A percentile compares a stretch with the other conserved stretches of the same genome.
Conservation (phyloP, 2,329 filamentous ascomycete genomes). For the Ilyonectria destructans region DNA sequence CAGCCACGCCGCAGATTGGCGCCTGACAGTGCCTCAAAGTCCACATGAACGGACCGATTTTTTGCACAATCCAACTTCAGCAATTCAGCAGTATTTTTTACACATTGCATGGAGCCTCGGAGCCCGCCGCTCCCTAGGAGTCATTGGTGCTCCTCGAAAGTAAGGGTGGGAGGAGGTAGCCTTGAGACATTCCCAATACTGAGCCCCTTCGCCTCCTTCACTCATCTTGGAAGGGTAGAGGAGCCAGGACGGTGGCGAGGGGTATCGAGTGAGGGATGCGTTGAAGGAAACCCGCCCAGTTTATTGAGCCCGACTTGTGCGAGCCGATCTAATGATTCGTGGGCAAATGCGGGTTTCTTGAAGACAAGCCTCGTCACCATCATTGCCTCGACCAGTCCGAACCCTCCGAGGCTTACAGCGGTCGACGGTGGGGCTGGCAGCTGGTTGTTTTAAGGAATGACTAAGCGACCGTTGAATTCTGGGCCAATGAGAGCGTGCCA, state of each 20-base stretch:
- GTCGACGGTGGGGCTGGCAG: background rate
- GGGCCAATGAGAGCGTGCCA: slow-evolving; percentile 45
- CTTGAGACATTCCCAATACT: slow-evolving; percentile 40
- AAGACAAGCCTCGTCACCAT: background rate
- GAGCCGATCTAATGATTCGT: background rate
- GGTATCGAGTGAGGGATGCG: background rate
- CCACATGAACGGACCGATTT: slow-evolving; percentile 14
- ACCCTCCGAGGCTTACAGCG: slow-evolving; percentile 27
- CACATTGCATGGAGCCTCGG: background rate
- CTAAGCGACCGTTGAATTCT: slow-evolving; percentile 26
- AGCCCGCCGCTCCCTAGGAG: background rate
- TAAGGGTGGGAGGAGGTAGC: slow-evolving; percentile 32
- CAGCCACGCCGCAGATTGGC: slow-evolving; percentile 27
- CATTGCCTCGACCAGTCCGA: background rate
- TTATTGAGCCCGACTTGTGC: background rate
- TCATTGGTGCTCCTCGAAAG: slow-evolving; percentile 13
- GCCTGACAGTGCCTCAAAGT: slow-evolving; percentile 7
- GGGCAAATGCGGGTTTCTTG: too few species aligned
- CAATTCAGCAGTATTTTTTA: slow-evolving; percentile 21
- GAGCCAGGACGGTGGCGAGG: background rate
- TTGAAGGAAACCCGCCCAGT: background rate
- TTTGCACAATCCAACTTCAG: background rate
- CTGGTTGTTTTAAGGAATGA: slow-evolving; percentile 26
- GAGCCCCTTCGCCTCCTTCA: background rate
- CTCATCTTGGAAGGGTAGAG: background rate